Base-by-base conservation (phyloP, 805 yeast genomes). In the Saccharomycopsis malanga region DNA sequence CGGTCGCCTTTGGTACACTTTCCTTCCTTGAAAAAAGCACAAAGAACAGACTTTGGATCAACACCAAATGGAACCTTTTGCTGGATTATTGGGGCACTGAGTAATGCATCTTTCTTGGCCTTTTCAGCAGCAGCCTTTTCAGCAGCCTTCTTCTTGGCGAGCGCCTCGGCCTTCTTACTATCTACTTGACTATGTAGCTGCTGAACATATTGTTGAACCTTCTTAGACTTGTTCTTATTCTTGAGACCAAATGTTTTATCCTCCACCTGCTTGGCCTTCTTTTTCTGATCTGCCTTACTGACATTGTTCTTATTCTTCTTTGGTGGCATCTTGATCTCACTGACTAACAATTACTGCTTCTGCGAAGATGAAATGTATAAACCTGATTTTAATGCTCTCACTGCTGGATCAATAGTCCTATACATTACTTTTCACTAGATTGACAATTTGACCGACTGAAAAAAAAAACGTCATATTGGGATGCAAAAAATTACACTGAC, bases 171-270 rank as follows among this genome's bases (percentile, higher is more conserved):
- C 53, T 60, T 75, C 68, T 54, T 72, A 68, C 69, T 76, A 42
- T 68, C 72, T 36, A 73, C 71, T 59, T 84, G 87, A 15, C 67
- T 65, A 56, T 80, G 82, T 21, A 84, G 83, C 60, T 84, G 91
- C 51, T 72, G 71, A 38, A 85, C 81, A 57, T 55, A 79, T 53
- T 70, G 73, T 63, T 88, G 96, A 34, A 91, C 97, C 58, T 83
- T 93, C 59, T 91, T 77, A 37, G 97, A 88, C 62, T 88, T 87
- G 69, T 93, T 91, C 65, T 93, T 93, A 65, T 93, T 93, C 62
- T 89, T 93, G 73, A 93, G 71, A 49, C 98, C 98, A 62, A 93
- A 93, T 2, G 97, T 87, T 69, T 87, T 89, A 67, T 93, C 98
- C 53, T 81, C 81, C 47, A 76, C 70, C 58, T 76, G 72, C 60